Evolutionary conservation across 2,329 filamentous ascomycete species (phyloP), one percentile per base, ranked within the genome.

Genomic region (Gaeumannomyces tritici): DNA sequence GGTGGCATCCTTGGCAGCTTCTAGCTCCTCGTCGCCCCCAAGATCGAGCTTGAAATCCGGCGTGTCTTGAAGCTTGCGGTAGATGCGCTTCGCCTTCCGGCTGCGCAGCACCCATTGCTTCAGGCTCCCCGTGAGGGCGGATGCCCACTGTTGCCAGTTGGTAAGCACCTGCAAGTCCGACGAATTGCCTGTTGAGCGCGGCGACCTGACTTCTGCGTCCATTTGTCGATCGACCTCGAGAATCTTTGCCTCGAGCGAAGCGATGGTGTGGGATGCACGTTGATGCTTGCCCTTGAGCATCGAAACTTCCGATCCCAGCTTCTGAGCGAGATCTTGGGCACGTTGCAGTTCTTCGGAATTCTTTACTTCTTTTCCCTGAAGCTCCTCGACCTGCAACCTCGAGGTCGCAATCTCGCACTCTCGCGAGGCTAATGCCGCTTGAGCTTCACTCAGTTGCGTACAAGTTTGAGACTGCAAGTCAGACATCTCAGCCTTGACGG

Each of bases 321-420:
- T 21, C 21, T 27, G 9, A 51, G 58, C 42, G 31, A 47, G 21
- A 7, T 26, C 35, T 51, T n/a, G 42, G 18, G 55, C 35, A 15
- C 59, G 42, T 55, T 64, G 60, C 11, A 68, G 57, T 27, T 63
- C 60, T 3, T 59, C 35, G 13, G 65, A 59, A 1, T 29, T 42
- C 3, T 58, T n/a, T 0, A 21, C 24, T 24, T 64, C 51, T 5
- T 31, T 55, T 12, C 57, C 51, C 4, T 57, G 33, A 1, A 62
- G 55, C 11, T 58, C 9, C 29, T 65, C 61, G 13, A 63, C 35
- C 35, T 27, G 58, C 47, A 13, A 13, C 13, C 13, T 24, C 5
- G 15, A 51, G 2, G 27, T 26, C n/a, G 58, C 42, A 2, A 60
- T 7, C 8, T 60, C 35, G 9, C 27, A 3, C 13, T 27, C 33